Conservation (phyloP, 306 rosid species). For the Alnus rubra region DNA sequence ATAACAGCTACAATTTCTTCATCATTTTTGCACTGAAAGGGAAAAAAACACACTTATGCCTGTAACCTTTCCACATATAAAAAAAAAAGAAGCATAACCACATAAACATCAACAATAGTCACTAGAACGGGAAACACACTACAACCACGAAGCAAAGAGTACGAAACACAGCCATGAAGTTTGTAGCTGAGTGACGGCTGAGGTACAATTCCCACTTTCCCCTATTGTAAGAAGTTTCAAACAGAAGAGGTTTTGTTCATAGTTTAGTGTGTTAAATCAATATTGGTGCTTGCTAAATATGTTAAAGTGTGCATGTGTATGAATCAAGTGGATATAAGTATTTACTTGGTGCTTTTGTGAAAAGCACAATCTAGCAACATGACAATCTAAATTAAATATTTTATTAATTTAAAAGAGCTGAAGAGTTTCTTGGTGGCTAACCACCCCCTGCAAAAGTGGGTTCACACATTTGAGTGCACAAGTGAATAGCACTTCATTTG, state of each 20-base stretch:
- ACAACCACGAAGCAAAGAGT: neutral
- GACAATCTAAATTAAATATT: neutral
- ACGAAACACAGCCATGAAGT: neutral
- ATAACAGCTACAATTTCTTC: conserved; percentile 97
- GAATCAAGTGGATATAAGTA: neutral
- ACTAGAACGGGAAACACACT: neutral
- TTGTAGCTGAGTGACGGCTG: neutral
- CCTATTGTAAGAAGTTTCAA: neutral
- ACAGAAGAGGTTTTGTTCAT: neutral
- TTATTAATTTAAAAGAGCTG: neutral
- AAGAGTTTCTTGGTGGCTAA: neutral
- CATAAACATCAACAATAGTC: neutral
- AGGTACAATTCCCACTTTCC: neutral
- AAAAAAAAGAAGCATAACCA: neutral
- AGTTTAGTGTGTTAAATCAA: neutral
- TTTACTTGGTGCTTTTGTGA: neutral
- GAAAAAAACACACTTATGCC: neutral
- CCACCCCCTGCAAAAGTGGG: neutral
- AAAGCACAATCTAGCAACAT: neutral
- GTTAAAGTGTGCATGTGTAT: neutral
- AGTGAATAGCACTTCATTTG: neutral
- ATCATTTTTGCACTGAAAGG: conserved; percentile 77
- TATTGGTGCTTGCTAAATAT: neutral
- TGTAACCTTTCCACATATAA: neutral
- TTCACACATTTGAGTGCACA: neutral